phyloP scores from a whole-genome alignment of 495 filamentous ascomycete species.

The Halenospora varia region DNA sequence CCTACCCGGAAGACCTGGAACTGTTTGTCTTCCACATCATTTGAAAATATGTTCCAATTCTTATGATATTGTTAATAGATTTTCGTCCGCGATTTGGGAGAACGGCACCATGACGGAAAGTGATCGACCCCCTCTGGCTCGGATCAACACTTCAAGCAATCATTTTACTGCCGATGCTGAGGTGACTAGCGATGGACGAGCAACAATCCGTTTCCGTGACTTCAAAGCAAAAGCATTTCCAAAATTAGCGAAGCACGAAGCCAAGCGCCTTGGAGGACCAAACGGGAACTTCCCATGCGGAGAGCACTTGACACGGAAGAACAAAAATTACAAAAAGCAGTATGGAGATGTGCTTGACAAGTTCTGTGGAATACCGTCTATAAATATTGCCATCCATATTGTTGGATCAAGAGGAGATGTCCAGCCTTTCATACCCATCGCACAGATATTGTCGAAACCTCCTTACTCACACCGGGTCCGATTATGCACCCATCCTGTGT shows the following conservation, averaged over 20 bases:
- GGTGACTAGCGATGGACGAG: conserved; percentile 11
- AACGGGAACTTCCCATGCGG: conserved; percentile 1
- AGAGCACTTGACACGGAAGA: conserved; percentile 8
- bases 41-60: too few species aligned
- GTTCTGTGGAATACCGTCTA: conserved; percentile 25
- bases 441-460: conserved; percentile 51
- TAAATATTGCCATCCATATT: conserved; percentile 78
- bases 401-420: conserved; percentile 75
- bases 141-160: conserved; percentile 4
- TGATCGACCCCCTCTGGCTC: background rate
- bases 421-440: conserved; percentile 69
- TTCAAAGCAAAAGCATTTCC: conserved; percentile 6
- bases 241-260: background rate
- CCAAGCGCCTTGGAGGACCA: background rate
- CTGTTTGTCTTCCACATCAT: too few species aligned
- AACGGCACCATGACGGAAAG: too few species aligned
- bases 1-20: too few species aligned
- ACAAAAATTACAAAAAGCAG: conserved; percentile 6
- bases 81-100: too few species aligned
- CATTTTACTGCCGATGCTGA: conserved; percentile 8
- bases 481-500: conserved; percentile 74
- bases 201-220: conserved; percentile 9
- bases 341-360: conserved; percentile 8
- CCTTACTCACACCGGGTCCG: conserved; percentile 68
- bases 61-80: too few species aligned